Percentiles rank a stretch among this genome's conserved stretches.
phyloP scores from a whole-genome alignment of 495 filamentous ascomycete species.

The Lentithecium fluviatile region DNA sequence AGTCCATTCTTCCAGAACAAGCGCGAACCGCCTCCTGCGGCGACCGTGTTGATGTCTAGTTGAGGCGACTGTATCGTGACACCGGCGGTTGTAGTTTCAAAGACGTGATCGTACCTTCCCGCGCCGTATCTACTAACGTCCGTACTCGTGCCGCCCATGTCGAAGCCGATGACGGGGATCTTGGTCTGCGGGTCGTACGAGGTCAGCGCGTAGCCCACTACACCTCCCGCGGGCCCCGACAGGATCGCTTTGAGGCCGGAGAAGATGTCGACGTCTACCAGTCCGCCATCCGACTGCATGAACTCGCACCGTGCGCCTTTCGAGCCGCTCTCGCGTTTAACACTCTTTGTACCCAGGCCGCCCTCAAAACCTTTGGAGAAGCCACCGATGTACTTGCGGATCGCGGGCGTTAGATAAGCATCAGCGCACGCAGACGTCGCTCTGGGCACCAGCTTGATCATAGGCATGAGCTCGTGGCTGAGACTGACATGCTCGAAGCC shows the following conservation, averaged over 20 bases:
- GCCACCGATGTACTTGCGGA: constrained; percentile 90
- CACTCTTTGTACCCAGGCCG: constrained; percentile 65
- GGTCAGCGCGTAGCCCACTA: constrained; percentile 90
- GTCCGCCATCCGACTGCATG: constrained; percentile 81
- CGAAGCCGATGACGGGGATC: constrained; percentile 92
- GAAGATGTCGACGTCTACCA: constrained; percentile 74
- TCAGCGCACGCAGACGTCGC: constrained; percentile 93
- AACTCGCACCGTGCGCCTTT: constrained; percentile 72
- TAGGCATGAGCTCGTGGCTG: constrained; percentile 81
- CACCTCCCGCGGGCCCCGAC: constrained; percentile 73
- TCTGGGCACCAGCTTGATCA: constrained; percentile 86
- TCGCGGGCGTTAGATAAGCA: constrained; percentile 93
- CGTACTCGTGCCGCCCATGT: constrained; percentile 95
- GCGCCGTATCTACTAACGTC: constrained; percentile 89
- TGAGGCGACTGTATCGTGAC: constrained; percentile 94
- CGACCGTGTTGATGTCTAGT: constrained; percentile 96
- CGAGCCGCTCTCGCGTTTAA: constrained; percentile 56
- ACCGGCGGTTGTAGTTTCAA: constrained; percentile 94
- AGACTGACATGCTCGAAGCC: constrained; percentile 75
- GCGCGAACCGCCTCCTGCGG: constrained; percentile 87
- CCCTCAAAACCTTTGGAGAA: constrained; percentile 76
- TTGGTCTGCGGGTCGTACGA: constrained; percentile 84
- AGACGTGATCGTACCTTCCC: constrained; percentile 92
- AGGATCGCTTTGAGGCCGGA: constrained; percentile 74
- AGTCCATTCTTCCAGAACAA: constrained; percentile 89